A percentile compares a stretch with the other conserved stretches of the same genome.
These are phyloP conservation scores for Kodamaea neixiangensis DNA, from an alignment of 805 yeast species.

Conservation along the genomic window DNA sequence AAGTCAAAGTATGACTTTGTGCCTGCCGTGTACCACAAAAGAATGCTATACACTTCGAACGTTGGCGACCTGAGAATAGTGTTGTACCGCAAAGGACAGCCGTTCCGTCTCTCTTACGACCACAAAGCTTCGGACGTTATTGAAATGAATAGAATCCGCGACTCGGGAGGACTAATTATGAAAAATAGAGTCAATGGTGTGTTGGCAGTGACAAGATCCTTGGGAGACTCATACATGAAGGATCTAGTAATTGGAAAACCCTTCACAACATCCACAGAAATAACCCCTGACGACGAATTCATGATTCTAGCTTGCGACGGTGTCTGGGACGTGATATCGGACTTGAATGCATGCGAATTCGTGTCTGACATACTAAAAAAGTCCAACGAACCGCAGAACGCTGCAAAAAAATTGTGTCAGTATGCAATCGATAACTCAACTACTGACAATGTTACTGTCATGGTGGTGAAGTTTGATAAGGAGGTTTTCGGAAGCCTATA, in stretches of 20 bases:
- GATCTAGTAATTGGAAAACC: conserved; percentile 87
- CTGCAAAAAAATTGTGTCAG: conserved; percentile 66
- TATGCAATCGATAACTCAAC: conserved; percentile 77
- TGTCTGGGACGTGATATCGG: conserved; percentile 91
- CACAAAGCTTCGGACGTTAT: conserved; percentile 85
- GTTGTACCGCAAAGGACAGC: conserved; percentile 69
- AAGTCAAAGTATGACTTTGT: conserved; percentile 45
- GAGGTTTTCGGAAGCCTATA: conserved; percentile 33
- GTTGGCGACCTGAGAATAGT: conserved; percentile 93
- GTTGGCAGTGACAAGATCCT: conserved; percentile 88
- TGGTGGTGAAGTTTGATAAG: conserved; percentile 70
- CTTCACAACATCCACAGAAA: conserved; percentile 83
- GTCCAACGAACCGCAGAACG: conserved; percentile 55
- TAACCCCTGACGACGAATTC: conserved; percentile 68
- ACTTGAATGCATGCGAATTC: conserved; percentile 77
- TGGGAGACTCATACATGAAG: conserved; percentile 94
- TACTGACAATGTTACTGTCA: conserved; percentile 89
- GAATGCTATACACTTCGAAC: conserved; percentile 90
- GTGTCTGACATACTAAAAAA: conserved; percentile 48
- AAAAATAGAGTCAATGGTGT: conserved; percentile 94
- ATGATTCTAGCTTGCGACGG: conserved; percentile 95
- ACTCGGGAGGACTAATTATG: conserved; percentile 83
- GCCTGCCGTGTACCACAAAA: conserved; percentile 51
- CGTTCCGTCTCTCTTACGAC: conserved; percentile 83
- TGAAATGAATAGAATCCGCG: conserved; percentile 74